Conservation (phyloP, 768 basidiomycete species). For the Suillus discolor region DNA sequence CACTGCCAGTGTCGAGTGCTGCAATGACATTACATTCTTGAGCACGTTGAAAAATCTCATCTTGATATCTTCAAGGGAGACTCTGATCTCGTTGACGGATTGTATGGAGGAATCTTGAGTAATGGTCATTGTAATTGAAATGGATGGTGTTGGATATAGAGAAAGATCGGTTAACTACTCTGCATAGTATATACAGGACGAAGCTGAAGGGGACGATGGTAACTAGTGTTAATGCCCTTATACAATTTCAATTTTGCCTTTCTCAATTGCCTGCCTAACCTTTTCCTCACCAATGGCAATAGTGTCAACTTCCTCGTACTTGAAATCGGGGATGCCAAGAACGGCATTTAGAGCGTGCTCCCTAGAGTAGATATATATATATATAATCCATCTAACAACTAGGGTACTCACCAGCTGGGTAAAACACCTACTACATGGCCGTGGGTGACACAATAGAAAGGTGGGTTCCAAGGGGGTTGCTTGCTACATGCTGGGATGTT, state of each 20-base stretch:
- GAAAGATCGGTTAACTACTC: conserved; percentile 36
- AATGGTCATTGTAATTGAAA: not conserved
- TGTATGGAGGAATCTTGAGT: conserved; percentile 6
- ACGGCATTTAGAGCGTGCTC: not conserved
- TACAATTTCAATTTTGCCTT: not conserved
- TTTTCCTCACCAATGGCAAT: not conserved
- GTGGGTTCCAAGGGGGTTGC: not conserved
- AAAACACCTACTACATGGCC: not conserved
- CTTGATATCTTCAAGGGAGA: conserved; percentile 54
- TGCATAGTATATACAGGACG: conserved; percentile 1
- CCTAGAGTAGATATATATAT: not conserved
- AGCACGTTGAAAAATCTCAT: conserved; percentile 57
- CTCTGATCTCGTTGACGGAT: conserved; percentile 37
- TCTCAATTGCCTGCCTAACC: not conserved
- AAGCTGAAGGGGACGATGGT: not conserved
- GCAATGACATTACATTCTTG: conserved; percentile 56
- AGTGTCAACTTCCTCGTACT: not conserved
- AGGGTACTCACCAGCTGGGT: not conserved
- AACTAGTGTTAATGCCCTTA: too few relatives aligned
- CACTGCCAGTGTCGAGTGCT: conserved; percentile 59
- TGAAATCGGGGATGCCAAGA: fast-evolving
- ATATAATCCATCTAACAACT: not conserved
- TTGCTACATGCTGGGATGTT: not conserved
- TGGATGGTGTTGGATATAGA: not conserved
- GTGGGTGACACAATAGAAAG: not conserved